phyloP scores from a whole-genome alignment of 306 rosid species.

The Quercus cerris region DNA sequence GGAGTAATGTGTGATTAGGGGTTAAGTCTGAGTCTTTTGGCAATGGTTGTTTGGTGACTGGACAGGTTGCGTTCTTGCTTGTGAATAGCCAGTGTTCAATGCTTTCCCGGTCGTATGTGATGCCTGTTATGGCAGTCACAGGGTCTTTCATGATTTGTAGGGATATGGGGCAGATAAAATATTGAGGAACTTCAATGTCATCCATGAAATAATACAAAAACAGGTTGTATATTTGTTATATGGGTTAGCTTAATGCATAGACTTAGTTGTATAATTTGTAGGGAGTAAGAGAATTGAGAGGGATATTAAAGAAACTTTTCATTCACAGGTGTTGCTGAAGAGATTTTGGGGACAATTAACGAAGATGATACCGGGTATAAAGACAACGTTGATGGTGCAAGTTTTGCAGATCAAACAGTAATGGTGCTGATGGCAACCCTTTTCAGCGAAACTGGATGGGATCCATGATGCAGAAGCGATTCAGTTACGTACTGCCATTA shows the following conservation, averaged over 20 bases:
- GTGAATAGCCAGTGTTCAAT: slow-evolving; percentile 69
- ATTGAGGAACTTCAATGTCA: slow-evolving; percentile 66
- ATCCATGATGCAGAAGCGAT: too few species aligned
- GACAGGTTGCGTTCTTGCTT: slow-evolving; percentile 47
- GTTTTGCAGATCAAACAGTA: too few species aligned
- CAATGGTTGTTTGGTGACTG: slow-evolving; percentile 53
- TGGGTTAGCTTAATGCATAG: too few species aligned
- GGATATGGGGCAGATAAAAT: slow-evolving; percentile 67
- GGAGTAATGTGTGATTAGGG: slow-evolving; percentile 70
- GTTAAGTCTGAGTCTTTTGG: slow-evolving; percentile 46
- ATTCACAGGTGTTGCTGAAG: too few species aligned
- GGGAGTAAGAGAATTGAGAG: not conserved
- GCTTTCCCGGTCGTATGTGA: slow-evolving; percentile 69
- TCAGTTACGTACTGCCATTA: too few species aligned
- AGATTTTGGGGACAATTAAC: too few species aligned
- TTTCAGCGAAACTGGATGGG: too few species aligned
- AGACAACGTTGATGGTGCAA: too few species aligned
- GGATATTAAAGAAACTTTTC: not conserved
- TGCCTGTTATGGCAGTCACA: slow-evolving; percentile 69
- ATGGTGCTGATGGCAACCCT: too few species aligned
- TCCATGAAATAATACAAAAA: slow-evolving; percentile 36
- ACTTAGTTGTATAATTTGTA: not conserved
- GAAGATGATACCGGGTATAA: too few species aligned
- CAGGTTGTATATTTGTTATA: not conserved
- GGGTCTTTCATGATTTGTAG: slow-evolving; percentile 80